Conservation (phyloP, 1,284 basidiomycete species). For the Albatrellus sp. region DNA sequence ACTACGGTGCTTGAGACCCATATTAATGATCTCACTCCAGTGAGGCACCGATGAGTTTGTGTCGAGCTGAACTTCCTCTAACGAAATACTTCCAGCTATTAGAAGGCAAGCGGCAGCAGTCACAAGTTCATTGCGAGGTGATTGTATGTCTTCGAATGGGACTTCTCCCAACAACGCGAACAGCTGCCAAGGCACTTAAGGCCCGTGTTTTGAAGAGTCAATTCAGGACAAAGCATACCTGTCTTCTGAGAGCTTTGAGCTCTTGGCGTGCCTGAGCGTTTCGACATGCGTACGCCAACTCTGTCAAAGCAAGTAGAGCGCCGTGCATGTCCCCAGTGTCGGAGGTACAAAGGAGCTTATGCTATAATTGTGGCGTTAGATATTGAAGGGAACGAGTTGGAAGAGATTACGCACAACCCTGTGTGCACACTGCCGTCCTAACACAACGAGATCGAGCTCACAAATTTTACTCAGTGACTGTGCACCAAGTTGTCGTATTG, state of each 20-base stretch:
- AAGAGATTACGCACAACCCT: conserved; percentile 33
- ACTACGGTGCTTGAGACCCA: conserved; percentile 60
- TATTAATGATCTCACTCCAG: conserved; percentile 64
- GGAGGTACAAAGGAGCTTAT: conserved; percentile 43
- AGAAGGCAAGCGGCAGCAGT: conserved; percentile 66
- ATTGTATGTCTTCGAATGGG: conserved; percentile 45
- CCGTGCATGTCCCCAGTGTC: conserved; percentile 76
- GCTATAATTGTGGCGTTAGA: conserved; percentile 27
- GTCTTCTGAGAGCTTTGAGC: conserved; percentile 20
- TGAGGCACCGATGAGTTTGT: conserved; percentile 29
- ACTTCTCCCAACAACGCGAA: conserved; percentile 46
- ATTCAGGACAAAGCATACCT: conserved; percentile 20
- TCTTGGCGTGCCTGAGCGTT: conserved; percentile 18
- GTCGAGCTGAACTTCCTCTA: conserved; percentile 33
- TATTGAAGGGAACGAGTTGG: conserved; percentile 4
- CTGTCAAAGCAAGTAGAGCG: conserved; percentile 60
- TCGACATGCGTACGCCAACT: conserved; percentile 49
- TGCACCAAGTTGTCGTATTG: conserved; percentile 75
- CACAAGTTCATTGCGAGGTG: conserved; percentile 63
- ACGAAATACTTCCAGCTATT: conserved; percentile 54
- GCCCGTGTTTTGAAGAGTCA: conserved; percentile 13
- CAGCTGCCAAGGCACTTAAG: conserved; percentile 25
- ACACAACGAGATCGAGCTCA: conserved; percentile 38
- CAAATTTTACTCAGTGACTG: conserved; percentile 65
- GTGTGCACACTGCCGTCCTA: conserved; percentile 37